These are phyloP conservation scores for Rhipidocladum racemiflorum DNA, from an alignment of 176 grass and related monocot species.

Conservation along the genomic window DNA sequence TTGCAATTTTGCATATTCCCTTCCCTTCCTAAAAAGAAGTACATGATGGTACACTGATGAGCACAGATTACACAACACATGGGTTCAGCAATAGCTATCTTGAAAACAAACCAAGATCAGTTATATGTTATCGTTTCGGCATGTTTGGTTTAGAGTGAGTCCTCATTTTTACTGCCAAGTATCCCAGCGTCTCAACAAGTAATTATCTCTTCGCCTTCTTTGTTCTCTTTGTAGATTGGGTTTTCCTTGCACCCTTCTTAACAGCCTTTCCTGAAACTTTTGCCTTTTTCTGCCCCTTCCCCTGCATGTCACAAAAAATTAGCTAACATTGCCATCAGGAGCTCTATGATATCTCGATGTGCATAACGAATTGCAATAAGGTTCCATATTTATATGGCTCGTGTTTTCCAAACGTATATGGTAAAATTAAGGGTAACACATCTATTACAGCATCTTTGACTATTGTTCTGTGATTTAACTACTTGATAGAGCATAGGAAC, in stretches of 20 bases:
- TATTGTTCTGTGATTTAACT: background rate
- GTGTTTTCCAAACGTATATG: background rate
- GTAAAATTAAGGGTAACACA: background rate
- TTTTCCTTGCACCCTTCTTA: slow-evolving; percentile 64
- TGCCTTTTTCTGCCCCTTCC: slow-evolving; percentile 56
- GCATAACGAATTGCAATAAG: background rate
- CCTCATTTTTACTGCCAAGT: background rate
- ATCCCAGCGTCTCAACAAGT: background rate
- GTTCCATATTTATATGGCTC: background rate
- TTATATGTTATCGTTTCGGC: background rate
- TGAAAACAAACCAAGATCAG: background rate
- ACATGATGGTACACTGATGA: background rate
- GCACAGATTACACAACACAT: background rate
- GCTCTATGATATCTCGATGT: background rate
- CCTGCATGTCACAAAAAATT: slow-evolving; percentile 39
- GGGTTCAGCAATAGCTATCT: background rate
- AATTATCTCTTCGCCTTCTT: slow-evolving; percentile 75
- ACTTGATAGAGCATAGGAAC: background rate
- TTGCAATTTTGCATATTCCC: background rate
- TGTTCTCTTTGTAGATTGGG: slow-evolving; percentile 50
- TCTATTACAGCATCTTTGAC: background rate
- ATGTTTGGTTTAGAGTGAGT: background rate
- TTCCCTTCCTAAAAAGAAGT: background rate
- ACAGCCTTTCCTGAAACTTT: slow-evolving; percentile 47
- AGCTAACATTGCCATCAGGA: background rate